Percentiles rank a stretch among this genome's conserved stretches.
phyloP scores from a whole-genome alignment of 176 grass and related monocot genomes.

The Rhipidocladum racemiflorum region DNA sequence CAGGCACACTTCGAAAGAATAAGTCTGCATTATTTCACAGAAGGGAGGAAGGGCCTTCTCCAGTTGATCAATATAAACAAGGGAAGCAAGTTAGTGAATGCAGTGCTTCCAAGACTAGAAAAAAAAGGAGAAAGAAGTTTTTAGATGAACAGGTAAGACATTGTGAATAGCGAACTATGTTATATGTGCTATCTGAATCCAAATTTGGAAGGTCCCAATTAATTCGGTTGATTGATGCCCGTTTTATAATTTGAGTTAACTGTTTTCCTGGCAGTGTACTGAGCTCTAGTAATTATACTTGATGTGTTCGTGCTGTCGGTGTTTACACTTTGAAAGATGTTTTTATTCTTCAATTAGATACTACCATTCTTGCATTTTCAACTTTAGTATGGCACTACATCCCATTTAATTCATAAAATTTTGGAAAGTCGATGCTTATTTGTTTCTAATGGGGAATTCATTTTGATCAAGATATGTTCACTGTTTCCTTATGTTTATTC shows the following conservation, averaged over 20 bases:
- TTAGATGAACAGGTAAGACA: conserved; percentile 34
- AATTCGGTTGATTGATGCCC: background rate
- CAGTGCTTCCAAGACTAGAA: conserved; percentile 17
- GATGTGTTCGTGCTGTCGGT: background rate
- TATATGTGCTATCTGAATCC: background rate
- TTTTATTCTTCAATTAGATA: conserved; percentile 17
- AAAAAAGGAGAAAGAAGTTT: conserved; percentile 37
- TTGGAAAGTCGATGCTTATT: background rate
- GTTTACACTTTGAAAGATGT: conserved; percentile 9
- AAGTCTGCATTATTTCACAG: conserved; percentile 9
- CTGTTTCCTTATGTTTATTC: conserved; percentile 14
- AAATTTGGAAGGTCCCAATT: background rate
- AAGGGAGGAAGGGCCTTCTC: conserved; percentile 28
- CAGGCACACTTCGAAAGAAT: conserved; percentile 35
- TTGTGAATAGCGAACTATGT: background rate
- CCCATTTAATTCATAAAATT: conserved; percentile 19
- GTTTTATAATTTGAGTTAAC: conserved; percentile 12
- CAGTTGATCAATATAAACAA: conserved; percentile 24
- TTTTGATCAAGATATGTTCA: conserved; percentile 2
- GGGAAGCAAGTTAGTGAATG: conserved; percentile 26
- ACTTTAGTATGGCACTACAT: background rate
- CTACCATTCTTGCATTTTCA: background rate
- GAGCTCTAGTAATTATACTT: background rate
- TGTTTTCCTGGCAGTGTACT: background rate
- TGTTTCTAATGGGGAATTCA: background rate